Percentiles rank a stretch among this genome's conserved stretches.
Evolutionary conservation across 208 protist genomes (phyloP).

Genomic region (Trypanosoma boissoni): DNA sequence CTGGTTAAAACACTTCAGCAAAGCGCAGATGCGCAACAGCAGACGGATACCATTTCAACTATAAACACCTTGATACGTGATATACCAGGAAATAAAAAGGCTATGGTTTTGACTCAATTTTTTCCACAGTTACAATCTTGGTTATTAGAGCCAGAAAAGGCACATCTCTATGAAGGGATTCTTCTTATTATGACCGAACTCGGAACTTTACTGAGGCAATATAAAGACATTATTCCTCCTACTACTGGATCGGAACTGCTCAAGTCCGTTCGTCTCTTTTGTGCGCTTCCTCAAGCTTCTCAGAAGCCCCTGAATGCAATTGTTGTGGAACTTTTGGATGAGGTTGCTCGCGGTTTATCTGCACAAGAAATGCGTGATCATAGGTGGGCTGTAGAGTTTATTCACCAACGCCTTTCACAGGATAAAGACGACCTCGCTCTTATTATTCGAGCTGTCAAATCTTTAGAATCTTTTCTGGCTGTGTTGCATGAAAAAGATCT

Average conservation of each 20-base stretch:
- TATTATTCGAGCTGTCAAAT: slow-evolving; percentile 78
- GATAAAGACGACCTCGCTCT: slow-evolving; percentile 83
- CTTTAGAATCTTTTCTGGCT: slow-evolving; percentile 78
- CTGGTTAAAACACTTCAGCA: slow-evolving; percentile 79
- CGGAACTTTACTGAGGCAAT: slow-evolving; percentile 68
- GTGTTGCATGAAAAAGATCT: slow-evolving; percentile 88
- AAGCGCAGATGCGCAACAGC: slow-evolving; percentile 69
- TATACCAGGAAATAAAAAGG: slow-evolving; percentile 62
- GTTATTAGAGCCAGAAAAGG: slow-evolving; percentile 68
- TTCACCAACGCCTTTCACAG: slow-evolving; percentile 86
- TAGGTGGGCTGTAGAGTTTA: slow-evolving; percentile 88
- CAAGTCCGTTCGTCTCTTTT: slow-evolving; percentile 77
- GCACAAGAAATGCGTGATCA: slow-evolving; percentile 87
- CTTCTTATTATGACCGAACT: slow-evolving; percentile 81
- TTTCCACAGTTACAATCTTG: slow-evolving; percentile 77
- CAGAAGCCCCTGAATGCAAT: slow-evolving; percentile 80
- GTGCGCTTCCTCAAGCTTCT: slow-evolving; percentile 69
- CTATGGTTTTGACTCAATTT: slow-evolving; percentile 73
- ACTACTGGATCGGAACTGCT: slow-evolving; percentile 64
- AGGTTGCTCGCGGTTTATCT: slow-evolving; percentile 67
- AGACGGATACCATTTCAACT: slow-evolving; percentile 62
- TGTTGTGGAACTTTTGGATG: slow-evolving; percentile 85
- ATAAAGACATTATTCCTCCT: slow-evolving; percentile 61
- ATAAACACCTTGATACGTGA: slow-evolving; percentile 67
- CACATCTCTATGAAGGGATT: slow-evolving; percentile 68